Evolutionary conservation across 2,329 filamentous ascomycete species (phyloP).

Genomic region (Didymella pomorum): DNA sequence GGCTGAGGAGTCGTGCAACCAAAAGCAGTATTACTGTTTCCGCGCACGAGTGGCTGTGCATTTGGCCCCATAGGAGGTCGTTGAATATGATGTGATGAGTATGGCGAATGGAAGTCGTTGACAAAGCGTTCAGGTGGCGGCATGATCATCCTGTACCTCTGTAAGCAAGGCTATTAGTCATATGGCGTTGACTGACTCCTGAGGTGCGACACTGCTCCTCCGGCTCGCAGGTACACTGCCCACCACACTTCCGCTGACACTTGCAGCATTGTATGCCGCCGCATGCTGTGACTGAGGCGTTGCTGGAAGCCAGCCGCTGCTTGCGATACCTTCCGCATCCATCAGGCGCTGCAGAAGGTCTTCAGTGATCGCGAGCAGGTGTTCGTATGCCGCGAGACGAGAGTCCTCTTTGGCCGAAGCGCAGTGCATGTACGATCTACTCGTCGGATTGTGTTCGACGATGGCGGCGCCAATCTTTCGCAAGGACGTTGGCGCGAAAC

Average conservation of each 20-base stretch:
- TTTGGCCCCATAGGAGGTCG: constrained; percentile 20
- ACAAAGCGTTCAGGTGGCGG: constrained; percentile 20
- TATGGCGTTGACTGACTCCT: constrained; percentile 31
- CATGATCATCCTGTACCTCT: constrained; percentile 3
- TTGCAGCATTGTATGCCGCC: constrained; percentile 32
- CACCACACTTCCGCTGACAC: constrained; percentile 24
- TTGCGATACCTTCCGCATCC: constrained; percentile 45
- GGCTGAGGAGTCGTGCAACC: constrained; percentile 22
- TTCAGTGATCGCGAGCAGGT: constrained; percentile 49
- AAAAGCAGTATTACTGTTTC: constrained; percentile 36
- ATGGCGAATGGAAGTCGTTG: constrained; percentile 31
- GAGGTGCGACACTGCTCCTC: constrained; percentile 38
- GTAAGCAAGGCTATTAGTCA: constrained; percentile 2
- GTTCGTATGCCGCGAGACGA: constrained; percentile 43
- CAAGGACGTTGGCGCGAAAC: constrained; percentile 45
- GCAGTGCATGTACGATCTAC: constrained; percentile 48
- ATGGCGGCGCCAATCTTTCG: constrained; percentile 47
- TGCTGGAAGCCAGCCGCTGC: constrained; percentile 47
- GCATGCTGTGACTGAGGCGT: constrained; percentile 47
- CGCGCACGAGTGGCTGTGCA: constrained; percentile 23
- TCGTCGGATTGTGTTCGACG: constrained; percentile 48
- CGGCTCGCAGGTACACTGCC: constrained; percentile 33
- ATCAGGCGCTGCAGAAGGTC: constrained; percentile 45
- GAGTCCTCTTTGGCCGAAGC: constrained; percentile 44
- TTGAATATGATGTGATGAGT: constrained; percentile 34